These are phyloP conservation scores for Colletotrichum sp. DNA, from an alignment of 2,329 filamentous ascomycete genomes.

Conservation along the genomic window DNA sequence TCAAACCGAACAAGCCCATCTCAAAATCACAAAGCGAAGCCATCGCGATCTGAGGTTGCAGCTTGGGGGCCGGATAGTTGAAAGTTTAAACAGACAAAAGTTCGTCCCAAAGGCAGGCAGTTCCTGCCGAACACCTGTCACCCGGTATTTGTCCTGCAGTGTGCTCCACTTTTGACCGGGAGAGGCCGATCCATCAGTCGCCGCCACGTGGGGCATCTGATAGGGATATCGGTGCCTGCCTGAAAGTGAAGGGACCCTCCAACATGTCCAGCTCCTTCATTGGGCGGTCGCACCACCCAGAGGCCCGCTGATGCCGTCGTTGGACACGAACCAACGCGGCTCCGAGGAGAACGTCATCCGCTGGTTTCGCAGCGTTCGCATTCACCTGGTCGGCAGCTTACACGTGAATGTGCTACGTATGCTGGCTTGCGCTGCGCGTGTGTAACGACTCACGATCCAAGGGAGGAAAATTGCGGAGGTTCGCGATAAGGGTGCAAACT, in stretches of 20 bases:
- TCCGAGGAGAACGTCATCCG: neutral
- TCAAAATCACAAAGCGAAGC: neutral
- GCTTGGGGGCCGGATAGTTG: neutral
- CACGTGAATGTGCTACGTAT: neutral
- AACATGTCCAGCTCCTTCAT: neutral
- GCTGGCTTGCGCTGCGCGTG: neutral
- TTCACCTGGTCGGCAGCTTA: neutral
- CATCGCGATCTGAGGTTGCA: neutral
- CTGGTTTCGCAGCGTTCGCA: neutral
- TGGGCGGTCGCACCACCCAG: neutral
- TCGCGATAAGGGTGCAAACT: neutral
- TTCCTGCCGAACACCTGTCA: constrained; percentile 1
- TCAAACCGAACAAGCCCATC: neutral
- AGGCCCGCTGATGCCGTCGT: neutral
- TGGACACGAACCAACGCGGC: neutral
- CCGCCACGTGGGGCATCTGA: constrained; percentile 4
- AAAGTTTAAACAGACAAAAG: neutral
- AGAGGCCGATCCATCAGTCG: neutral
- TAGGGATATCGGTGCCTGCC: neutral
- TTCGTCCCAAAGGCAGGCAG: neutral
- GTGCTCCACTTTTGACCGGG: constrained; percentile 2
- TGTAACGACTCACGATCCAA: neutral
- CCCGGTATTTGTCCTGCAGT: neutral
- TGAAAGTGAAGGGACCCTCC: neutral
- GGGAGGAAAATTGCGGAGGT: neutral